Evolutionary conservation across 2,329 filamentous ascomycete genomes (phyloP).

Genomic region (Stromatinia cepivora): DNA sequence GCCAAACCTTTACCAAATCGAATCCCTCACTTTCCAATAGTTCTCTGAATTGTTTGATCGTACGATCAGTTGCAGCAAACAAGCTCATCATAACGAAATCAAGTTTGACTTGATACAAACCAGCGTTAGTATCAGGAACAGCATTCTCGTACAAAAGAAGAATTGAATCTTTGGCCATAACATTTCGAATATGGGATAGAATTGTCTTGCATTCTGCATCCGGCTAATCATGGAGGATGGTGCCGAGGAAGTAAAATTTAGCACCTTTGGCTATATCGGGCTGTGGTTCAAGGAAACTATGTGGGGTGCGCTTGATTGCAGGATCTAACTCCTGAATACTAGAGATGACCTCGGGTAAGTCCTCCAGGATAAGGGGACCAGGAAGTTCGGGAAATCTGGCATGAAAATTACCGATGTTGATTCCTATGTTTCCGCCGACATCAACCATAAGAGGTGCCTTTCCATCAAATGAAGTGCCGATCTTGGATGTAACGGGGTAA

Average conservation of each 20-base stretch:
- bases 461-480: not conserved
- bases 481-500: not conserved
- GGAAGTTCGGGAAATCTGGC: slow-evolving; percentile 18
- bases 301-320: slow-evolving; percentile 35
- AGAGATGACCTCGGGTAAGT: slow-evolving; percentile 22
- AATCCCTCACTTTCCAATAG: slow-evolving; percentile 35
- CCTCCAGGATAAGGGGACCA: slow-evolving; percentile 25
- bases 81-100: slow-evolving; percentile 47
- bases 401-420: slow-evolving; percentile 22
- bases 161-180: slow-evolving; percentile 41
- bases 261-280: slow-evolving; percentile 35
- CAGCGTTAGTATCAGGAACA: slow-evolving; percentile 41
- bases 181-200: slow-evolving; percentile 35
- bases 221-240: slow-evolving; percentile 46
- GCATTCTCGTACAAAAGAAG: slow-evolving; percentile 48
- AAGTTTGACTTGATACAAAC: slow-evolving; percentile 39
- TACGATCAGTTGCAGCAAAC: slow-evolving; percentile 43
- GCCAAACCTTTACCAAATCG: slow-evolving; percentile 21
- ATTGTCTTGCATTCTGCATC: slow-evolving; percentile 41
- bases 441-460: slow-evolving; percentile 23
- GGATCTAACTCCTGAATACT: slow-evolving; percentile 19
- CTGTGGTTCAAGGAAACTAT: slow-evolving; percentile 43
- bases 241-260: slow-evolving; percentile 41
- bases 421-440: slow-evolving; percentile 25
- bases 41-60: slow-evolving; percentile 43